Evolutionary conservation across 306 rosid species (phyloP), one percentile per base, ranked within the genome.

Genomic region (Morella rubra): DNA sequence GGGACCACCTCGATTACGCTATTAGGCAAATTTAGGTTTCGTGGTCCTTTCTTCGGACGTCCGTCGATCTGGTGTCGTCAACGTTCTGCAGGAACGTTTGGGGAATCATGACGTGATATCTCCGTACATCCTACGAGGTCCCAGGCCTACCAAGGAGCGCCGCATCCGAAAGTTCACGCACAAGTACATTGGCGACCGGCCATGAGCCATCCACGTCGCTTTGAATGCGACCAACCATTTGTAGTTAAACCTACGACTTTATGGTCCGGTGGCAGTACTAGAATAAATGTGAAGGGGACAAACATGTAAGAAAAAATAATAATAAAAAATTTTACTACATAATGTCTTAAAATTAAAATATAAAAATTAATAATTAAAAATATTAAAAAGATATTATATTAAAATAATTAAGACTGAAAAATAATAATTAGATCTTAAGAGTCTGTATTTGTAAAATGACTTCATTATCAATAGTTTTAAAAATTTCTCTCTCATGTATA

Each of bases 11-110:
- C 4, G 19, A 42, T 14, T 1, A 66, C 4, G 9, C n/a, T 18
- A 53, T 11, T 8, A 22, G 22, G 53, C 37, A 61, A 44, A 59
- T 14, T 13, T 24, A 67, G 3, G 12, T 19, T 3, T 44, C 37
- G 79, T 42, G 76, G 85, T 68, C 79, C 81, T 71, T 51, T 18
- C 11, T 4, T 32, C 8, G 5, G 12, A 46, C 10, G 15, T 37
- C 52, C 74, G 52, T 16, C n/a, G 62, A 6, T 75, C 49, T n/a
- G 58, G 84, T 46, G 67, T 27, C 2, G 83, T 73, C 71, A 55
- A 71, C 73, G 44, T 70, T 55, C 75, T 73, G 72, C 19, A 69
- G 37, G 53, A 47, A 40, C 16, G 50, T 73, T 24, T 70, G 27
- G 70, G n/a, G 49, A 42, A 71, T 72, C 64, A 19, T 27, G 16